These are phyloP conservation scores for Chaetomium sp. DNA, from an alignment of 2,329 filamentous ascomycete species.

Conservation along the genomic window DNA sequence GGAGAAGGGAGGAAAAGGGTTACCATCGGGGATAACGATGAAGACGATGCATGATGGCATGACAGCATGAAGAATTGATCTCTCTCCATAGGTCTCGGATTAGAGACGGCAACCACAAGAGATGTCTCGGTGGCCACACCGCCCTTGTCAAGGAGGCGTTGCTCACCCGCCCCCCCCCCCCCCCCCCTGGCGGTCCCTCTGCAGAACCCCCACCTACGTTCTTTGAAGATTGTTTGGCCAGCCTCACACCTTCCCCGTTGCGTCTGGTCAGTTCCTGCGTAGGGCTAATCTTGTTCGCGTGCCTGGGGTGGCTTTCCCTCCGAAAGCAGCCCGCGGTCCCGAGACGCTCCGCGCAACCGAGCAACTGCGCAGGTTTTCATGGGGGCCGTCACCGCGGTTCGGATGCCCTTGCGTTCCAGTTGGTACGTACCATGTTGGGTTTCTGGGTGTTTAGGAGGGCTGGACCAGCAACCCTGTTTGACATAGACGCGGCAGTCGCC, in stretches of 20 bases:
- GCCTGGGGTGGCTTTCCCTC: constrained; percentile 35
- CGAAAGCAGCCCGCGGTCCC: constrained; percentile 22
- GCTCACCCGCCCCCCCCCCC: constrained; percentile 7
- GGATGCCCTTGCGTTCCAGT: constrained; percentile 37
- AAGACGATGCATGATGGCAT: constrained; percentile 51
- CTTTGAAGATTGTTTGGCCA: constrained; percentile 27
- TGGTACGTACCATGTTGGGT: constrained; percentile 25
- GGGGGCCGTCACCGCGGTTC: constrained; percentile 17
- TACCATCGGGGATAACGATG: constrained; percentile 74
- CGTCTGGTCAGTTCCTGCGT: constrained; percentile 38
- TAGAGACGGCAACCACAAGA: constrained; percentile 29
- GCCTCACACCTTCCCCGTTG: constrained; percentile 24
- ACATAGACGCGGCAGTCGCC: constrained; percentile 22
- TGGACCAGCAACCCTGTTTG: constrained; percentile 27
- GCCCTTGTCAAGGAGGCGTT: constrained; percentile 35
- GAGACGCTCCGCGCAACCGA: constrained; percentile 25
- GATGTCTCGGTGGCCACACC: constrained; percentile 23
- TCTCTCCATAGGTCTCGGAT: constrained; percentile 28
- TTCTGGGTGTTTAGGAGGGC: constrained; percentile 18
- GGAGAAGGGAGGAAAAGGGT: constrained; percentile 84
- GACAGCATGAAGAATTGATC: constrained; percentile 37
- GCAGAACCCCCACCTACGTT: constrained; percentile 27
- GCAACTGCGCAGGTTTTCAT: constrained; percentile 19
- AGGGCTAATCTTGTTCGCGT: constrained; percentile 48
- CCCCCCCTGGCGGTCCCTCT: constrained; percentile 23